Percentiles rank a stretch among this genome's conserved stretches.
phyloP scores from a whole-genome alignment of 2,329 filamentous ascomycete genomes.

The Sporothrix pallida region DNA sequence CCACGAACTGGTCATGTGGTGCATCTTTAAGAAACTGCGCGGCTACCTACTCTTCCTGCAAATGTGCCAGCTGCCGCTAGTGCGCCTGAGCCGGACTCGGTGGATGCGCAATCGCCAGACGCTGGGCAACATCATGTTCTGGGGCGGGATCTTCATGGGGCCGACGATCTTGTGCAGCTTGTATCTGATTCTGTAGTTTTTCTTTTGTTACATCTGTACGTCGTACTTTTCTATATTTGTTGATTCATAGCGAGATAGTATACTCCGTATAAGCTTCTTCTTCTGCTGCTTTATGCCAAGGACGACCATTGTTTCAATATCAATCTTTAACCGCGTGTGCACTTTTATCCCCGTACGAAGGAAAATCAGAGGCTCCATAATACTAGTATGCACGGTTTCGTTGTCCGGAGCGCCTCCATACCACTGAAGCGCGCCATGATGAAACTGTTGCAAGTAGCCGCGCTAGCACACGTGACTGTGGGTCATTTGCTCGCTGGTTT shows the following conservation, averaged over 20 bases:
- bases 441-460: conserved; percentile 11
- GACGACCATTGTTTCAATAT: not conserved
- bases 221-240: not conserved
- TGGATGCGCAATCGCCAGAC: conserved; percentile 67
- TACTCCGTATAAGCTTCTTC: not conserved
- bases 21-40: conserved; percentile 76
- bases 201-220: not conserved
- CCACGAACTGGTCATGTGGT: conserved; percentile 81
- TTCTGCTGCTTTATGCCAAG: conserved; percentile 12
- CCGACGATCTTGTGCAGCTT: conserved; percentile 70
- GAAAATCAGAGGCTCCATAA: not conserved
- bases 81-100: conserved; percentile 68
- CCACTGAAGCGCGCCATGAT: conserved; percentile 5
- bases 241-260: not conserved
- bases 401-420: no score
- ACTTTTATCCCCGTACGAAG: no score
- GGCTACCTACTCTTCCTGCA: conserved; percentile 76
- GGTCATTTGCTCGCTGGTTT: conserved; percentile 1
- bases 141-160: conserved; percentile 78
- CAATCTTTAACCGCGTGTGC: not conserved
- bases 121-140: conserved; percentile 77
- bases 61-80: conserved; percentile 75
- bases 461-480: conserved; percentile 28
- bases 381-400: not conserved
- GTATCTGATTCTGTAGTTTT: conserved; percentile 59